These are phyloP conservation scores for Xylaria sp. DNA, from an alignment of 2,329 filamentous ascomycete genomes.

Conservation along the genomic window DNA sequence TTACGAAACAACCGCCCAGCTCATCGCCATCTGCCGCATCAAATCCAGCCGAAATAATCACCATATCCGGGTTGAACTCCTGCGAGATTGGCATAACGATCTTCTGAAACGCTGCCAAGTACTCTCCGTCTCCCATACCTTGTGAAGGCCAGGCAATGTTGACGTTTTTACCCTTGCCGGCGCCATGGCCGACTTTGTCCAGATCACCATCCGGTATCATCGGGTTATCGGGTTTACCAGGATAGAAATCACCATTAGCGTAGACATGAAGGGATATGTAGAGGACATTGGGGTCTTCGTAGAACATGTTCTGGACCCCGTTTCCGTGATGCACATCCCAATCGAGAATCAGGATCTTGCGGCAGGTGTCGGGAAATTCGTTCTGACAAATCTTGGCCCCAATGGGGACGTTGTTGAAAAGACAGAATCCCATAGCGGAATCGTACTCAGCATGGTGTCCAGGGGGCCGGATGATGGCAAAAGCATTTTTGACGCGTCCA, in stretches of 20 bases:
- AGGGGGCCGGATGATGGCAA: conserved; percentile 90
- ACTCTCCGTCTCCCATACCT: conserved; percentile 93
- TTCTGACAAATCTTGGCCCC: conserved; percentile 82
- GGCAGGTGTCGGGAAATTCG: conserved; percentile 72
- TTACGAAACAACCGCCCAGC: conserved; percentile 86
- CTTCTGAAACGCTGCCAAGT: conserved; percentile 92
- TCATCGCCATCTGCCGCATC: conserved; percentile 92
- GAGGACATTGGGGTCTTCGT: conserved; percentile 86
- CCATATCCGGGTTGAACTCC: conserved; percentile 89
- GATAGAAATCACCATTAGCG: conserved; percentile 78
- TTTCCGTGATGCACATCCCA: conserved; percentile 85
- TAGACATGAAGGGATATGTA: conserved; percentile 96
- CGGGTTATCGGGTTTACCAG: conserved; percentile 55
- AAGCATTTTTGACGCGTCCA: conserved; percentile 83
- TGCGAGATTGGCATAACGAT: conserved; percentile 93
- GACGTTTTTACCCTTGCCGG: conserved; percentile 56
- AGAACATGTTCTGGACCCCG: conserved; percentile 93
- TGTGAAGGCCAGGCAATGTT: conserved; percentile 64
- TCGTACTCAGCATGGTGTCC: conserved; percentile 91
- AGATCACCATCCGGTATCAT: conserved; percentile 56
- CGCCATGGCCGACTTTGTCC: conserved; percentile 52
- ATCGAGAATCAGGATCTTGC: conserved; percentile 88
- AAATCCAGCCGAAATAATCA: conserved; percentile 93
- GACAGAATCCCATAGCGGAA: conserved; percentile 85
- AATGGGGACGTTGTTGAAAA: conserved; percentile 97